Percentiles rank a stretch among this genome's conserved stretches.
These are phyloP conservation scores for Ophiosphaerella narmari DNA, from an alignment of 2,329 filamentous ascomycete species.

Conservation along the genomic window DNA sequence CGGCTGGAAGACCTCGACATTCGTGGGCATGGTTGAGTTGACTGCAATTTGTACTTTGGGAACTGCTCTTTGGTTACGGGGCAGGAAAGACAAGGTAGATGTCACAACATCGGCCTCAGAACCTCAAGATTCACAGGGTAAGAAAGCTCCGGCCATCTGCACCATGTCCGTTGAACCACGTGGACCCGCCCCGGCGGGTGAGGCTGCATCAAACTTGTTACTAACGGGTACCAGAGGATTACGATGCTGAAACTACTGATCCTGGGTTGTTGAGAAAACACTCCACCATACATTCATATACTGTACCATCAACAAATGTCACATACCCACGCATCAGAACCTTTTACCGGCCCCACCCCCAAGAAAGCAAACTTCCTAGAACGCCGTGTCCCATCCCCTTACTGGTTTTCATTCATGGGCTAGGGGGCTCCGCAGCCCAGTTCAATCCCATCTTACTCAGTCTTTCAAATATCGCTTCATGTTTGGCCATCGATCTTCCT, in stretches of 20 bases:
- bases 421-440: constrained; percentile 90
- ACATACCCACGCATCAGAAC: constrained; percentile 78
- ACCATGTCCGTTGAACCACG: constrained; percentile 11
- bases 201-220: background rate
- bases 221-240: constrained; percentile 14
- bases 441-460: constrained; percentile 82
- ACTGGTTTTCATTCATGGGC: constrained; percentile 87
- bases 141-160: constrained; percentile 20
- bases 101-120: constrained; percentile 16
- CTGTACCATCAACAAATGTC: constrained; percentile 64
- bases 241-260: constrained; percentile 64
- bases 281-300: constrained; percentile 72
- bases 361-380: constrained; percentile 78
- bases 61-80: constrained; percentile 43
- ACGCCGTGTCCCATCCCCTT: constrained; percentile 77
- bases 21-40: constrained; percentile 47
- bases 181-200: constrained; percentile 2
- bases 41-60: constrained; percentile 43
- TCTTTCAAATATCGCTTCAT: constrained; percentile 80
- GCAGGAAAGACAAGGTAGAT: constrained; percentile 24
- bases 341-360: constrained; percentile 81
- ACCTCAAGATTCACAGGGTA: constrained; percentile 33
- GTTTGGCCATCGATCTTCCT: constrained; percentile 85
- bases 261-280: constrained; percentile 80
- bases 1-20: constrained; percentile 22